phyloP scores from a whole-genome alignment of 2,329 filamentous ascomycete species.

The Ampelomyces quisqualis region DNA sequence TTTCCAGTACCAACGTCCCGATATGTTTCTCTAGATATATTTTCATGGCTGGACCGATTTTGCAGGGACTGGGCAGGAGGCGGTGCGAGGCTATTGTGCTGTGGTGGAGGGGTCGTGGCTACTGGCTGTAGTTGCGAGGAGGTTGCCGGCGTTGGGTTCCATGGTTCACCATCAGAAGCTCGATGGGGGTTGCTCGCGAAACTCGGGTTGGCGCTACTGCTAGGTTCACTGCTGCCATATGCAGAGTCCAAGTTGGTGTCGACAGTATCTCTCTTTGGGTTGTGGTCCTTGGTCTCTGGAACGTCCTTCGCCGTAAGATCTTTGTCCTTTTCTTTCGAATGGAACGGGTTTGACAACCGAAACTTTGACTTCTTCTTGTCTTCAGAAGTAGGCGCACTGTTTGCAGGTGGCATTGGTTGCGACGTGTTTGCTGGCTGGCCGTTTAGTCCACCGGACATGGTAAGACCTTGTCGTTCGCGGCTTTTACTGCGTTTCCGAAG shows the following conservation, averaged over 20 bases:
- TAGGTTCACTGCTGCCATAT: constrained; percentile 38
- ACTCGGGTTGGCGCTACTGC: constrained; percentile 35
- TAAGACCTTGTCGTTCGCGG: constrained; percentile 32
- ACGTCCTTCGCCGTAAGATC: constrained; percentile 11
- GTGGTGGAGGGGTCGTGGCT: constrained; percentile 8
- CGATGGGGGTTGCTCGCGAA: constrained; percentile 32
- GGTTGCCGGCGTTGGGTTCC: constrained; percentile 16
- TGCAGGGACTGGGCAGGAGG: constrained; percentile 17
- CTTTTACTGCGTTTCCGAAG: constrained; percentile 35
- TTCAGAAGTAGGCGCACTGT: constrained; percentile 22
- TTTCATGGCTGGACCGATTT: constrained; percentile 25
- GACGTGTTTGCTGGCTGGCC: constrained; percentile 22
- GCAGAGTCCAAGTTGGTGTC: constrained; percentile 33
- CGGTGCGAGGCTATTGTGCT: constrained; percentile 16
- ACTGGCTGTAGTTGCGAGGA: constrained; percentile 16
- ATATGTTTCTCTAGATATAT: constrained; percentile 33
- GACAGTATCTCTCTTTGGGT: constrained; percentile 13
- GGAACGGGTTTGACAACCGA: constrained; percentile 41
- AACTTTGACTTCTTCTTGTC: constrained; percentile 43
- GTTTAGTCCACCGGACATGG: constrained; percentile 22
- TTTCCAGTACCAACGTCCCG: constrained; percentile 36
- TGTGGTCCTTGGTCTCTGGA: constrained; percentile 9
- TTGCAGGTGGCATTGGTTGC: constrained; percentile 18
- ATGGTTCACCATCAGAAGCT: constrained; percentile 32
- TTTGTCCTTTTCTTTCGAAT: constrained; percentile 38